A percentile compares a stretch with the other conserved stretches of the same genome.
phyloP scores from a whole-genome alignment of 306 rosid genomes.

The Canavalia ensiformis region DNA sequence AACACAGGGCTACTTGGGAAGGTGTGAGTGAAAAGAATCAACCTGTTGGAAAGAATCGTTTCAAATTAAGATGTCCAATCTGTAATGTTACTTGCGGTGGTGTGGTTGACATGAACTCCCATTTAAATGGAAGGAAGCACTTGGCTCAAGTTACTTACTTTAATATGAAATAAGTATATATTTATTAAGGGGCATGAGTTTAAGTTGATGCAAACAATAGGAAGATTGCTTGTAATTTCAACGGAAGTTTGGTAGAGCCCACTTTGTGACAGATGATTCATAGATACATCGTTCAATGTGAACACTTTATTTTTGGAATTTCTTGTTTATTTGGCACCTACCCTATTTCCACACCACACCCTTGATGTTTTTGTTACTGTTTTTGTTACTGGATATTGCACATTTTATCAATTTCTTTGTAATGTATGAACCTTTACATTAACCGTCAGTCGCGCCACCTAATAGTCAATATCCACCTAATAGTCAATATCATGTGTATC shows the following conservation, averaged over 20 bases:
- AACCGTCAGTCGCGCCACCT: too few relatives aligned
- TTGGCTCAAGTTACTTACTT: constrained; percentile 1
- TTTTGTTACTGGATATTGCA: too few relatives aligned
- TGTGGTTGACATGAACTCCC: constrained; percentile 37
- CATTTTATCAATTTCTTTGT: too few relatives aligned
- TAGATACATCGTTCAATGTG: background rate
- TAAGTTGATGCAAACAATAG: background rate
- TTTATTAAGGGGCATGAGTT: background rate
- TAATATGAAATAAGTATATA: background rate
- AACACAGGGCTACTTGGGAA: constrained; percentile 50
- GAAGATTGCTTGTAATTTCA: background rate
- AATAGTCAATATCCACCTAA: too few relatives aligned
- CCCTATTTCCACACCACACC: too few relatives aligned
- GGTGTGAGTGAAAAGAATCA: constrained; percentile 51
- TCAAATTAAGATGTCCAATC: constrained; percentile 35
- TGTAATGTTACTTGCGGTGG: constrained; percentile 52
- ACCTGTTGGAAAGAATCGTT: background rate
- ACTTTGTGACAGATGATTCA: background rate
- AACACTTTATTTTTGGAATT: background rate
- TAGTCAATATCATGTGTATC: too few relatives aligned
- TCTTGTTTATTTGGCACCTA: too few relatives aligned
- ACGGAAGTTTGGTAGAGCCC: background rate
- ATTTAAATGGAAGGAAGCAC: constrained; percentile 58
- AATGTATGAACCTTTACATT: too few relatives aligned
- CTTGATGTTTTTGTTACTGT: too few relatives aligned